Conservation (phyloP, 768 basidiomycete species). For the Boletellus ananas region DNA sequence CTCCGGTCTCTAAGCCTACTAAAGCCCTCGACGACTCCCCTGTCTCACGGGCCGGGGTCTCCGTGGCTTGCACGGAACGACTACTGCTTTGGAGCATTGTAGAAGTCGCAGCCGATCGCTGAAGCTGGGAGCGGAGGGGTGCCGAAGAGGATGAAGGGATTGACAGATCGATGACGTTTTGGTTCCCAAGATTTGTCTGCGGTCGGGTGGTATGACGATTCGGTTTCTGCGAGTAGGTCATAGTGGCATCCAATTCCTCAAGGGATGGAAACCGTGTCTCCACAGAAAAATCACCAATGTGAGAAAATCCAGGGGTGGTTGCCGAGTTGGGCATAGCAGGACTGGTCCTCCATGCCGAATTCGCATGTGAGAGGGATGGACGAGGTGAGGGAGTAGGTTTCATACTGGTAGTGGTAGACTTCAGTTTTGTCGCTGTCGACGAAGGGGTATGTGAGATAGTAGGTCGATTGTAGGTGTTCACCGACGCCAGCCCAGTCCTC, state of each 20-base stretch:
- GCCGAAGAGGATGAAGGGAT: constrained; percentile 21
- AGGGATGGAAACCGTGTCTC: constrained; percentile 85
- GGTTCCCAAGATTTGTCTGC: constrained; percentile 10
- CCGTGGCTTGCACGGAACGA: constrained; percentile 57
- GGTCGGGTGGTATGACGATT: constrained; percentile 15
- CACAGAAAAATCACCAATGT: constrained; percentile 42
- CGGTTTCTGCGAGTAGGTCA: constrained; percentile 30
- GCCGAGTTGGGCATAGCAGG: constrained; percentile 34
- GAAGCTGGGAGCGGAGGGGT: constrained; percentile 20
- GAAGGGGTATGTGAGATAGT: constrained; percentile 12
- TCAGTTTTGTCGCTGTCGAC: constrained; percentile 17
- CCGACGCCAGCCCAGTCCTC: constrained; percentile 62
- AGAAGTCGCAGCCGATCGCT: constrained; percentile 13
- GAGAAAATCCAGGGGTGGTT: constrained; percentile 31
- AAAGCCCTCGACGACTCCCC: constrained; percentile 7
- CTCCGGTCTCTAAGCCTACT: constrained; percentile 15
- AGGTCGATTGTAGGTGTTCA: constrained; percentile 37
- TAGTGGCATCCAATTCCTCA: constrained; percentile 71
- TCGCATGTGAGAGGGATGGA: constrained; percentile 15
- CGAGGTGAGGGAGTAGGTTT: constrained; percentile 31
- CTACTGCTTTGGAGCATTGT: constrained; percentile 35
- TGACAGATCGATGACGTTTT: constrained; percentile 22
- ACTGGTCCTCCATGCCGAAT: constrained; percentile 18
- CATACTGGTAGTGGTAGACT: constrained; percentile 10
- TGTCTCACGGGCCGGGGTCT: constrained; percentile 46